phyloP scores from a whole-genome alignment of 2,329 filamentous ascomycete species.

The Ophiognomonia clavigignenti-juglandacearum region DNA sequence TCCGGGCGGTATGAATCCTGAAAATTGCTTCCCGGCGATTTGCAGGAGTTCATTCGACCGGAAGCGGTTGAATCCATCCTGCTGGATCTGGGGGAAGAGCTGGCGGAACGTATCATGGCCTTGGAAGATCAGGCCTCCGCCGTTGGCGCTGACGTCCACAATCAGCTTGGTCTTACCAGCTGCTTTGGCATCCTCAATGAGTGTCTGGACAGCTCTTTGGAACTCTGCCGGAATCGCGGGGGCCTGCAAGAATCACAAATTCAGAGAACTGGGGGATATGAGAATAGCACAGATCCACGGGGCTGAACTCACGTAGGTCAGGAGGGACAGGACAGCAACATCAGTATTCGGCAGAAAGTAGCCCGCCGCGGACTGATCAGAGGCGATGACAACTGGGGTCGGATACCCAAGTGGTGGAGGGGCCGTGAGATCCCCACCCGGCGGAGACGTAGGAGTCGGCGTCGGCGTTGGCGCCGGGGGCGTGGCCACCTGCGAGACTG shows the following conservation, averaged over 20 bases:
- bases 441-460: slow-evolving; percentile 4
- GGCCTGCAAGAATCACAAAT: neutral
- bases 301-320: slow-evolving; percentile 21
- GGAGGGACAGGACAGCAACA: slow-evolving; percentile 25
- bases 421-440: slow-evolving; percentile 11
- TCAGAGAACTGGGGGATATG: too few species aligned
- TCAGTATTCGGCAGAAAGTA: slow-evolving; percentile 30
- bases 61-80: slow-evolving; percentile 31
- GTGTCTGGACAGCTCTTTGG: slow-evolving; percentile 26
- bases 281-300: too few species aligned
- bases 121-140: slow-evolving; percentile 48
- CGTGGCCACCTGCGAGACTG: slow-evolving; percentile 12
- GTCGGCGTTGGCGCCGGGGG: slow-evolving; percentile 1
- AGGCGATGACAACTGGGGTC: slow-evolving; percentile 24
- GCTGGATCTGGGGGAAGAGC: slow-evolving; percentile 45
- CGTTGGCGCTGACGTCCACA: slow-evolving; percentile 51
- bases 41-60: slow-evolving; percentile 4
- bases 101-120: slow-evolving; percentile 52
- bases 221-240: slow-evolving; percentile 25
- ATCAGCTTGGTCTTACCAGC: slow-evolving; percentile 52
- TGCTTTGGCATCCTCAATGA: slow-evolving; percentile 30
- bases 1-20: slow-evolving; percentile 22
- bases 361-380: slow-evolving; percentile 25
- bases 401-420: slow-evolving; percentile 22
- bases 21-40: slow-evolving; percentile 9